Evolutionary conservation across 1,139 yeast genomes (phyloP).

Genomic region (Suhomyces coccinellae): DNA sequence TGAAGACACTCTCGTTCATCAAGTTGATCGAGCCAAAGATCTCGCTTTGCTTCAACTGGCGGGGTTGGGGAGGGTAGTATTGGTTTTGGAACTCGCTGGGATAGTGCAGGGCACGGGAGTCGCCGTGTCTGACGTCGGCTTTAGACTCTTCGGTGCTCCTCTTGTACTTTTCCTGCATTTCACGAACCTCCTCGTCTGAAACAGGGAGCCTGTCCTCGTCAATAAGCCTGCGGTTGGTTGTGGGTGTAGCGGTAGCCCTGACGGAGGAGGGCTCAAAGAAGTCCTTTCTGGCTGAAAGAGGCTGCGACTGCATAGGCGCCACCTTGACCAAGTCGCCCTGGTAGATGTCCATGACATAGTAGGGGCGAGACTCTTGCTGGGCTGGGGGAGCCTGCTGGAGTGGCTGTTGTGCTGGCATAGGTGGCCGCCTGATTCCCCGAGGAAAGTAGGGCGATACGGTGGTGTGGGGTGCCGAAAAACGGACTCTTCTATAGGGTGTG

Average conservation of each 20-base stretch:
- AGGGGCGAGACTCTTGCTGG: constrained; percentile 10
- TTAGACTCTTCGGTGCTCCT: constrained; percentile 3
- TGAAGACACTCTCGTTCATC: constrained; percentile 46
- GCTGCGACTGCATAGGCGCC: constrained; percentile 57
- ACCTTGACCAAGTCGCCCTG: constrained; percentile 46
- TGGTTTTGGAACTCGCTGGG: constrained; percentile 5
- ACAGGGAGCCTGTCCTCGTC: constrained; percentile 41
- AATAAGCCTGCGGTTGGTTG: constrained; percentile 11
- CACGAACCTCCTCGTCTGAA: constrained; percentile 39
- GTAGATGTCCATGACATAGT: constrained; percentile 49
- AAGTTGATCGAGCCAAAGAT: constrained; percentile 45
- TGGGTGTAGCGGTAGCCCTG: constrained; percentile 7
- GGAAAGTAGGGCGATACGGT: constrained; percentile 17
- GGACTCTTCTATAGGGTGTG: constrained; percentile 11
- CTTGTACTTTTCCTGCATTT: constrained; percentile 38
- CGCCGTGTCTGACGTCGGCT: neutral
- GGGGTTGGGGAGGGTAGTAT: constrained; percentile 3
- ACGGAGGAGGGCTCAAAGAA: constrained; percentile 30
- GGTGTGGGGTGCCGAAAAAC: constrained; percentile 16
- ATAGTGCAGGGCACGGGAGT: neutral
- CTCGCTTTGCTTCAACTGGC: constrained; percentile 26
- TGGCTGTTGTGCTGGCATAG: neutral
- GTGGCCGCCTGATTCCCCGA: constrained; percentile 9
- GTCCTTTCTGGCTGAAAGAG: constrained; percentile 54
- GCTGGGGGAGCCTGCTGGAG: constrained; percentile 2